A percentile compares a stretch with the other conserved stretches of the same genome.
phyloP scores from a whole-genome alignment of 768 basidiomycete genomes.

The Podaxis sp. region DNA sequence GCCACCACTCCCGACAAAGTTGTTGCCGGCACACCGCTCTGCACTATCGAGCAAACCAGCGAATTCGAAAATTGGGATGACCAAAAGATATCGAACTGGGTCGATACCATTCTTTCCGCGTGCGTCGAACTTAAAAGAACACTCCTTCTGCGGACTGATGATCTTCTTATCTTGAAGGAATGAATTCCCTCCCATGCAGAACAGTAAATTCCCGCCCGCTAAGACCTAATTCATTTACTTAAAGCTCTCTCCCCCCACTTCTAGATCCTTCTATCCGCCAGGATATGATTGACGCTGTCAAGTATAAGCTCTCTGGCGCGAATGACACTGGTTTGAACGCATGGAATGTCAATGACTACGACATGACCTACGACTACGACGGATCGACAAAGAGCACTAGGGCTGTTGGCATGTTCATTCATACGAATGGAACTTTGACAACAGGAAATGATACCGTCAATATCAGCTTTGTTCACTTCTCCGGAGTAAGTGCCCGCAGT shows the following conservation, averaged over 20 bases:
- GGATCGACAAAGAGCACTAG: background rate
- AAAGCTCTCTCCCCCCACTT: background rate
- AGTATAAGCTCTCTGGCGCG: background rate
- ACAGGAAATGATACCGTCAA: background rate
- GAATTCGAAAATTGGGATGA: background rate
- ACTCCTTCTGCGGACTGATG: background rate
- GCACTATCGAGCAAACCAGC: background rate
- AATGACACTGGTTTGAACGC: background rate
- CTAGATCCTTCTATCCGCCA: background rate
- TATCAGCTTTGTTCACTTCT: background rate
- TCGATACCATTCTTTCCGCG: background rate
- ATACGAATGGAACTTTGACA: background rate
- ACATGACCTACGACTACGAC: background rate
- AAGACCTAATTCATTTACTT: background rate
- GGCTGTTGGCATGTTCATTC: background rate
- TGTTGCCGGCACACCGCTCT: background rate
- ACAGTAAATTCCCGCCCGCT: background rate
- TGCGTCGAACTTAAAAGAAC: background rate
- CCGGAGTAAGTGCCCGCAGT: background rate
- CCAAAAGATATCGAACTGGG: background rate
- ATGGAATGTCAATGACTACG: background rate
- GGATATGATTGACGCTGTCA: background rate
- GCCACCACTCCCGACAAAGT: background rate
- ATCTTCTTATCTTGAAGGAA: background rate
- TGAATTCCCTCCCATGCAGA: background rate